Conservation (phyloP, 2,329 filamentous ascomycete species). For the Akanthomyces dipterigenus region DNA sequence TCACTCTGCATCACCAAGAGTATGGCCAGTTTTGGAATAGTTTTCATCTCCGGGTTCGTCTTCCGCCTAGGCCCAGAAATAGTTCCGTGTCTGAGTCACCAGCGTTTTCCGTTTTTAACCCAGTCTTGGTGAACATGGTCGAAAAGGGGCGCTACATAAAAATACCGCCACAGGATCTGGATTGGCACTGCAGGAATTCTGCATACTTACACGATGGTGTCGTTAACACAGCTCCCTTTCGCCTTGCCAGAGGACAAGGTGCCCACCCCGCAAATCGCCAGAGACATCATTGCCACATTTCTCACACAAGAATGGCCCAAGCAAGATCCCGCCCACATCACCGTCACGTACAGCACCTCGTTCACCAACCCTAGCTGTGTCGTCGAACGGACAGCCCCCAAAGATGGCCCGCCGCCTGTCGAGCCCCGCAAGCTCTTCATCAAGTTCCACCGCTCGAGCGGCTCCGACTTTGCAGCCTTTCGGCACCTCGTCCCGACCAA, state of each 20-base stretch:
- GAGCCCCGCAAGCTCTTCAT: constrained; percentile 17
- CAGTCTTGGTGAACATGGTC: neutral
- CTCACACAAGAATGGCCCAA: constrained; percentile 14
- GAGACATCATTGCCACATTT: constrained; percentile 14
- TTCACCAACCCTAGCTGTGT: constrained; percentile 14
- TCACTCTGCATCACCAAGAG: too few relatives aligned
- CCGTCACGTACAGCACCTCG: constrained; percentile 4
- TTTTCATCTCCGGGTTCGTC: neutral
- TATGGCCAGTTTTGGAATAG: too few relatives aligned
- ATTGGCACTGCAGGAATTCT: too few relatives aligned
- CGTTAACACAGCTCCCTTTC: constrained; percentile 3
- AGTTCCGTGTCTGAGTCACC: neutral
- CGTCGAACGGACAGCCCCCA: constrained; percentile 8
- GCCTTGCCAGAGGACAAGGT: constrained; percentile 10
- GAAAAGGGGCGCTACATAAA: neutral
- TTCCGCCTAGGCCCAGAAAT: neutral
- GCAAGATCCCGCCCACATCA: constrained; percentile 11
- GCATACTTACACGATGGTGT: neutral
- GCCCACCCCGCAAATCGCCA: constrained; percentile 9
- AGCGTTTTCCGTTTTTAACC: neutral
- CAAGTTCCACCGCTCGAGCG: constrained; percentile 13
- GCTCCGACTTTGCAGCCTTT: constrained; percentile 7
- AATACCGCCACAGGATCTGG: too few relatives aligned
- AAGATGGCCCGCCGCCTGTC: neutral
- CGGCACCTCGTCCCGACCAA: constrained; percentile 14